Conservation (phyloP, 805 yeast species). For the Lipomyces yamanashiensis region DNA sequence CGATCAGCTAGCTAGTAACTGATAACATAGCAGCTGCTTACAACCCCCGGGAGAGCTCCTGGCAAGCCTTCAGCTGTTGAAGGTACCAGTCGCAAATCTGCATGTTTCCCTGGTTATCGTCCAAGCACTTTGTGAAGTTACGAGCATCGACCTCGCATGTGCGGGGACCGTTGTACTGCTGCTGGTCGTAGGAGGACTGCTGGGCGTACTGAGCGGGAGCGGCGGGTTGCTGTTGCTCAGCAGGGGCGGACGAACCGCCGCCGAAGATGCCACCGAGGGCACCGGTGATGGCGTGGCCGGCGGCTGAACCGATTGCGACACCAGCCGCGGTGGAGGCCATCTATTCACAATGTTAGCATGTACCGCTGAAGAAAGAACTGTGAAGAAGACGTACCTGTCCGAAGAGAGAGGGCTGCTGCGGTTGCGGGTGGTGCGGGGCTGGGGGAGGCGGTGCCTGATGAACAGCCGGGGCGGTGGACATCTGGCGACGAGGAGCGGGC, state of each 20-base stretch:
- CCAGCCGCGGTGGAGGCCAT: conserved; percentile 99
- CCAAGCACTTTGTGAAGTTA: conserved; percentile 92
- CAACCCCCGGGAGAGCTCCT: conserved; percentile 49
- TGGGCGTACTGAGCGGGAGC: conserved; percentile 41
- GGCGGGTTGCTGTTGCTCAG: conserved; percentile 51
- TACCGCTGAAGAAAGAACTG: background rate
- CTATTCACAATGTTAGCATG: conserved; percentile 43
- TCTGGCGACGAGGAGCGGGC: conserved; percentile 57
- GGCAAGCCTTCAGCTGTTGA: conserved; percentile 97
- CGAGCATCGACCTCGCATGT: conserved; percentile 93
- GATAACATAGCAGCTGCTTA: background rate
- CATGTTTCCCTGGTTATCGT: conserved; percentile 92
- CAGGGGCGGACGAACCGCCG: conserved; percentile 68
- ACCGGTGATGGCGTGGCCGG: conserved; percentile 96
- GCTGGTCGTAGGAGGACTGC: conserved; percentile 38
- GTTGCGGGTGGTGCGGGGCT: conserved; percentile 49
- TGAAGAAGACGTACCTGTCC: conserved; percentile 42
- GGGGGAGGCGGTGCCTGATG: conserved; percentile 49
- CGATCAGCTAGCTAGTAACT: too few relatives aligned
- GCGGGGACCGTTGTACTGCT: conserved; percentile 51
- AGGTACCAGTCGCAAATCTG: conserved; percentile 95
- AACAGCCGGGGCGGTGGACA: conserved; percentile 70
- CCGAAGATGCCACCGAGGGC: conserved; percentile 90
- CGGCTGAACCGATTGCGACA: conserved; percentile 97
- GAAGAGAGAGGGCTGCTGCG: conserved; percentile 53